These are phyloP conservation scores for Pestalotiopsis sp. DNA, from an alignment of 2,329 filamentous ascomycete genomes.

Conservation along the genomic window DNA sequence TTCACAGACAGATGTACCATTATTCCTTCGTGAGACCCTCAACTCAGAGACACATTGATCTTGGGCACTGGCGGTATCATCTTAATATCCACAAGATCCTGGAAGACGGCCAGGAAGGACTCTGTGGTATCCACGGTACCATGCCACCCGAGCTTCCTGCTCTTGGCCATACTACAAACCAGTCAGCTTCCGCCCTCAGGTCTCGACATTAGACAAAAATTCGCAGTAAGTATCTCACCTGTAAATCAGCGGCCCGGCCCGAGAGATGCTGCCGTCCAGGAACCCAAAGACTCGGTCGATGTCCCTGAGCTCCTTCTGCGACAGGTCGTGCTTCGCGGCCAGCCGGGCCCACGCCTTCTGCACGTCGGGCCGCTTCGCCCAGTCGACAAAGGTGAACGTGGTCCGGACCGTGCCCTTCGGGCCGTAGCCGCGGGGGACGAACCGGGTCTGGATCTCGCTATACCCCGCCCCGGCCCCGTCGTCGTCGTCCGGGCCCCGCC, in stretches of 20 bases:
- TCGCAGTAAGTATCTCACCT: neutral
- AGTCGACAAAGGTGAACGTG: constrained; percentile 45
- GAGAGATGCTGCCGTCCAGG: constrained; percentile 34
- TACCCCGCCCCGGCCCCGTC: constrained; percentile 18
- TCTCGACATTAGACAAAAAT: neutral
- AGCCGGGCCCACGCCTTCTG: constrained; percentile 48
- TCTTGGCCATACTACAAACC: constrained; percentile 31
- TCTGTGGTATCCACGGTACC: constrained; percentile 35
- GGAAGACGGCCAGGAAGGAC: constrained; percentile 23
- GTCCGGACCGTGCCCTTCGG: constrained; percentile 39
- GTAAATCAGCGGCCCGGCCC: neutral
- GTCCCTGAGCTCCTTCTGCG: constrained; percentile 43
- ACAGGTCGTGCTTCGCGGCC: constrained; percentile 41
- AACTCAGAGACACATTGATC: neutral
- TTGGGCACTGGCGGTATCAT: constrained; percentile 14
- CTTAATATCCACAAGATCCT: constrained; percentile 21
- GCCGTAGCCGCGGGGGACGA: constrained; percentile 41
- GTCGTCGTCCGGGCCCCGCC: constrained; percentile 30
- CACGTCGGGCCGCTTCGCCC: constrained; percentile 47
- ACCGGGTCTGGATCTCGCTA: constrained; percentile 15
- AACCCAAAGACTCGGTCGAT: constrained; percentile 49
- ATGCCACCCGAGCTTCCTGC: constrained; percentile 34
- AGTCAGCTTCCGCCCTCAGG: constrained; percentile 27
- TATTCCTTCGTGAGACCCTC: neutral
- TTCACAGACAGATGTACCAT: neutral